Base-by-base conservation (phyloP, 176 grass and related monocot genomes). In the Aegilops longissima region DNA sequence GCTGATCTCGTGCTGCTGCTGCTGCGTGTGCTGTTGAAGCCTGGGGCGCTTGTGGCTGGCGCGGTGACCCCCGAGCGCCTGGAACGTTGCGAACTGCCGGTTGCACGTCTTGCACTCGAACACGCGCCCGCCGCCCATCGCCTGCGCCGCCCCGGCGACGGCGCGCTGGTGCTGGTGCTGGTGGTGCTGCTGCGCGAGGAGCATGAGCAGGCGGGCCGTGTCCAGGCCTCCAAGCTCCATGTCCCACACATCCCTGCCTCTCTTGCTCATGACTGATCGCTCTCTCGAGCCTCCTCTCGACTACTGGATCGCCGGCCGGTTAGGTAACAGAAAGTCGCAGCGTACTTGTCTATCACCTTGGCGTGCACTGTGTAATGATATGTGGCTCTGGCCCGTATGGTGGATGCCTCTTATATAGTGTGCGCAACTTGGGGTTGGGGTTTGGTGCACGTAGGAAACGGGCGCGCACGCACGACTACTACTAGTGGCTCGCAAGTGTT, bases 71-170 rank as follows among this genome's bases (percentile, higher is more conserved):
- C 93, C 96, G 0, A 95, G 90, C 8, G 90, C 96, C 35, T 95
- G 96, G 87, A 98, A 98, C 58, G 97, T 94, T 3, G 90, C 80
- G 86, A 98, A 98, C 87, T 82, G 79, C 2, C 94, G 90, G 84
- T 51, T 91, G 82, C 97, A 96, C 12, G 97, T 98, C 86, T 96
- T 98, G 94, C 97, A 98, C 93, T 96, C 90, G 82, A 96, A 98
- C 42, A 90, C 89, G 78, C 92, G 91, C 65, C 70, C 87, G 79
- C 70, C 69, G 69, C 72, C 12, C n/a, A 2, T 13, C 34, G 20
- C 73, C 14, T 31, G 23, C 38, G 82, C 56, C n/a, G 14, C 78
- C 38, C 12, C 42, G 84, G 44, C 17, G 3, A 62, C 40, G 52
- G 30, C 45, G 64, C 54, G 73, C 20, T 21, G 52, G 25, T 77